These are phyloP conservation scores for Scenedesmus sp. DNA, from an alignment of 163 green algal species.

Conservation along the genomic window DNA sequence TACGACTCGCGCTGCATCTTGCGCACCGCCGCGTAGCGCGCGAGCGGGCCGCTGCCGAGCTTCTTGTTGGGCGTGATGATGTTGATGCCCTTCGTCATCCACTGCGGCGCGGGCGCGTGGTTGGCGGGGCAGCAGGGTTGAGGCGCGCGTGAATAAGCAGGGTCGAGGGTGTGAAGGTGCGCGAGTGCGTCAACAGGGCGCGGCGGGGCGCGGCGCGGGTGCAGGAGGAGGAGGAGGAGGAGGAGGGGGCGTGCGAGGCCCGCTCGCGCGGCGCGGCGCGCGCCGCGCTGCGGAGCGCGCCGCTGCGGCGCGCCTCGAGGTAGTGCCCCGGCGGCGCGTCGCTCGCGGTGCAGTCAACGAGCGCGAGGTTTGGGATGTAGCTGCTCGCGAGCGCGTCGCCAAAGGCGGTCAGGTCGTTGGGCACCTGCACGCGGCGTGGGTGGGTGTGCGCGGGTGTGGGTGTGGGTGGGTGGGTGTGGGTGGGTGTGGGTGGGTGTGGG, in stretches of 20 bases:
- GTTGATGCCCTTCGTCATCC: slow-evolving; percentile 82
- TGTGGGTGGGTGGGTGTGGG: too few species aligned
- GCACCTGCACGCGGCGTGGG: too few species aligned
- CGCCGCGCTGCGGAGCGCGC: too few species aligned
- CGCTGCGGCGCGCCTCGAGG: too few species aligned
- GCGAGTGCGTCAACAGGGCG: too few species aligned
- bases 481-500: too few species aligned
- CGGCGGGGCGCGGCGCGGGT: too few species aligned
- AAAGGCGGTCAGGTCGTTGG: slow-evolving; percentile 57
- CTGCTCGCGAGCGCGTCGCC: slow-evolving; percentile 45
- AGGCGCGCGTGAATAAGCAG: too few species aligned
- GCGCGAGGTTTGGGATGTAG: slow-evolving; percentile 94
- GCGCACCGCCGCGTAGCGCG: slow-evolving; percentile 80
- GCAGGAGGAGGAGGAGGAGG: too few species aligned
- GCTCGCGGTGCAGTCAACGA: slow-evolving; percentile 92
- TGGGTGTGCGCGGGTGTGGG: too few species aligned
- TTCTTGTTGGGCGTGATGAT: slow-evolving; percentile 97
- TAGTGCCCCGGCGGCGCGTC: slow-evolving; percentile 78
- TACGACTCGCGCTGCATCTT: slow-evolving; percentile 85
- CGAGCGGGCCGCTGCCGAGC: slow-evolving; percentile 59
- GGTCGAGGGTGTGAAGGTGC: slow-evolving; percentile 76
- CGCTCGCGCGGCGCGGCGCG: too few species aligned
- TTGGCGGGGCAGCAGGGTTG: slow-evolving; percentile 89
- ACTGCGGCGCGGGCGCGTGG: slow-evolving; percentile 73
- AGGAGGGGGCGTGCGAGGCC: too few species aligned